Conservation (phyloP, 257 asterid genomes). For the Jaltomata sinuosa region DNA sequence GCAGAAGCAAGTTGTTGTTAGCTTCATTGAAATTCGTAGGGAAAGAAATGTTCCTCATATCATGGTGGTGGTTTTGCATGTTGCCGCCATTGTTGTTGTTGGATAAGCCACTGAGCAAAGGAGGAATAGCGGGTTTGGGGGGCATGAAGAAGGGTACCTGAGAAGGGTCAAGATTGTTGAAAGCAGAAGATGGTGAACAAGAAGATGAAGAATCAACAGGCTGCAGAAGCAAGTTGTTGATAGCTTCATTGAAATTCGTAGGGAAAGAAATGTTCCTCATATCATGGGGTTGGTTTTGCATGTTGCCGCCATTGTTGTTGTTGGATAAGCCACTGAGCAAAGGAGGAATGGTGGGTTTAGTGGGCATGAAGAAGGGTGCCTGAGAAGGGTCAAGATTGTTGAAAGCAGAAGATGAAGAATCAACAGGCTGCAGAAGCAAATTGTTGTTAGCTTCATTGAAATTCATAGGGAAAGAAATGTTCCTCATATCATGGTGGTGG, state of each 20-base stretch:
- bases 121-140: conserved; percentile 18
- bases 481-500: no score
- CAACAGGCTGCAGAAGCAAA: conserved; percentile 24
- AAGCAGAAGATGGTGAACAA: conserved; percentile 77
- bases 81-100: no score
- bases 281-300: conserved; percentile 33
- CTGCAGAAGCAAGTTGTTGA: no score
- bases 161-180: conserved; percentile 43
- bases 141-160: conserved; percentile 47
- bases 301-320: conserved; percentile 29
- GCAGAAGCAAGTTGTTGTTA: no score
- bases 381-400: conserved; percentile 46
- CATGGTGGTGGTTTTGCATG: no score
- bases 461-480: conserved; percentile 36
- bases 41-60: conserved; percentile 17
- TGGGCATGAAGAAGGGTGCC: conserved; percentile 40
- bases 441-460: conserved; percentile 32
- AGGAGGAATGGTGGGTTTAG: conserved; percentile 15
- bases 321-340: conserved; percentile 10
- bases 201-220: conserved; percentile 55
- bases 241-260: no score
- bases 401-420: conserved; percentile 71
- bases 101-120: conserved; percentile 5
- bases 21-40: no score
- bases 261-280: conserved; percentile 15